phyloP scores from a whole-genome alignment of 352 stramenopile species.

The Pythium diclinum region DNA sequence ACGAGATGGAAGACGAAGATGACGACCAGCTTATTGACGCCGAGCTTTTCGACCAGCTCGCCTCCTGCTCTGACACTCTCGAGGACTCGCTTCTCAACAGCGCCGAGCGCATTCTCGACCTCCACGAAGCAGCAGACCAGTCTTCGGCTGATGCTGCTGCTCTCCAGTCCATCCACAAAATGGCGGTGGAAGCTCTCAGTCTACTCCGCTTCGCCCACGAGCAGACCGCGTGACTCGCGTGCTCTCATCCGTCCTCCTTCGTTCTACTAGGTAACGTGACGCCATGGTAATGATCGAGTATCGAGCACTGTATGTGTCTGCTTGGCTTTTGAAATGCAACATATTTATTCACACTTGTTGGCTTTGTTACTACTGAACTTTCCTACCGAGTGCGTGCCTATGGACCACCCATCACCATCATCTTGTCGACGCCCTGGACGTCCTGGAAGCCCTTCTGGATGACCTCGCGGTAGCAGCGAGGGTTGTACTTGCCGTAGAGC shows the following conservation, averaged over 20 bases:
- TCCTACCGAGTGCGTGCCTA: not conserved
- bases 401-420: slow-evolving; percentile 7
- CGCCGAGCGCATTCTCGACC: slow-evolving; percentile 11
- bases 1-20: not conserved
- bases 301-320: not conserved
- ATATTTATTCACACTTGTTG: slow-evolving; percentile 6
- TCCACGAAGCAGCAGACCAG: slow-evolving; percentile 1
- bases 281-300: no score
- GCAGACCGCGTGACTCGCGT: slow-evolving; percentile 1
- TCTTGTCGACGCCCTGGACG: slow-evolving; percentile 36
- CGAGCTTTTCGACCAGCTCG: not conserved
- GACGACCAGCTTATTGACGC: not conserved
- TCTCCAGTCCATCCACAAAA: not conserved
- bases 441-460: slow-evolving; percentile 43
- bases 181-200: slow-evolving; percentile 10
- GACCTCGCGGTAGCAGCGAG: slow-evolving; percentile 53
- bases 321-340: not conserved
- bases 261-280: not conserved
- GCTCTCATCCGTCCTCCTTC: not conserved
- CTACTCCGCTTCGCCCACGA: slow-evolving; percentile 12
- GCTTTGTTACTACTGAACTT: no score
- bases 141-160: not conserved
- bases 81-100: slow-evolving; percentile 7
- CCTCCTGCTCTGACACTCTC: not conserved
- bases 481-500: slow-evolving; percentile 45